phyloP scores from a whole-genome alignment of 129 eudicot species.

The Calendula officinalis region DNA sequence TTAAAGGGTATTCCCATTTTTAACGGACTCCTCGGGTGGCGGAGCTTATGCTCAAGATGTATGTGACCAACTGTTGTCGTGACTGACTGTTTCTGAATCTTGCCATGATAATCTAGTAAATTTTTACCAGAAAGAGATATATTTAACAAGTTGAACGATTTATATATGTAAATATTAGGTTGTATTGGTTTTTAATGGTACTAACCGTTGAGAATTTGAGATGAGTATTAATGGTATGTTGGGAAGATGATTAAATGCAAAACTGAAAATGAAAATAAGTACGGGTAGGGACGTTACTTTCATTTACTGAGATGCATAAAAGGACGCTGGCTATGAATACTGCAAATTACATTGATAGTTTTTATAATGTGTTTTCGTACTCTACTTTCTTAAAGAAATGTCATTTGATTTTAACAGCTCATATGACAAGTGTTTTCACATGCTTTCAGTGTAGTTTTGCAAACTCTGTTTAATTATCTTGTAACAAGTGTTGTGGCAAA shows the following conservation, averaged over 20 bases:
- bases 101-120: too few species aligned
- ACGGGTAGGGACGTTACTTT: constrained; percentile 16
- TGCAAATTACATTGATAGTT: background rate
- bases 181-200: too few species aligned
- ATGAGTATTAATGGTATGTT: constrained; percentile 3
- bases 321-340: constrained; percentile 9
- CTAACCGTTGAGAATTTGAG: too few species aligned
- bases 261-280: constrained; percentile 11
- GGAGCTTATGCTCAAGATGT: too few species aligned
- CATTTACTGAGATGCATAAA: constrained; percentile 18
- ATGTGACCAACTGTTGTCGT: too few species aligned
- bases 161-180: background rate
- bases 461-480: too few species aligned
- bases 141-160: too few species aligned
- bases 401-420: constrained; percentile 13
- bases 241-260: constrained; percentile 14
- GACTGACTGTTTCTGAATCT: too few species aligned
- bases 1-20: too few species aligned
- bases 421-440: background rate
- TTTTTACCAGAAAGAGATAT: too few species aligned
- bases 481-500: too few species aligned
- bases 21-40: too few species aligned
- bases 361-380: background rate
- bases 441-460: background rate
- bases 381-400: constrained; percentile 3